Conservation (phyloP, 2,329 filamentous ascomycete genomes). For the Claviceps lovelessii region DNA sequence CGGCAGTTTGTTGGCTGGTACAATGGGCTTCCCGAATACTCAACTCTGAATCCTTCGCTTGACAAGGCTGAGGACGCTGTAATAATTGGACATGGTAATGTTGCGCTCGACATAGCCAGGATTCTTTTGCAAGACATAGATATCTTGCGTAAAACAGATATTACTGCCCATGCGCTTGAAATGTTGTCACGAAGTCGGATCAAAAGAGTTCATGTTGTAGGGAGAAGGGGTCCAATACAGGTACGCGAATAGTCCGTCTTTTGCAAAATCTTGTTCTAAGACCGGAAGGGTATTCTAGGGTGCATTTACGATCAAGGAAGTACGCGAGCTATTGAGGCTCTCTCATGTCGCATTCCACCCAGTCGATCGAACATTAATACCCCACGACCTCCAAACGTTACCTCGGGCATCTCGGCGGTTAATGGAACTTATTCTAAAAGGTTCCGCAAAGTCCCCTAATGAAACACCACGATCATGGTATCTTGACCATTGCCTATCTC, state of each 20-base stretch:
- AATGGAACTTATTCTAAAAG: slow-evolving; percentile 68
- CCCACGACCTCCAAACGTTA: slow-evolving; percentile 51
- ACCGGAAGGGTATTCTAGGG: slow-evolving; percentile 36
- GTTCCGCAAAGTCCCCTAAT: slow-evolving; percentile 38
- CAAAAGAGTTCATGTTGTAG: slow-evolving; percentile 72
- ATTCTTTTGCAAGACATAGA: slow-evolving; percentile 69
- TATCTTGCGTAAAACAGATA: slow-evolving; percentile 67
- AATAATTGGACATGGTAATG: slow-evolving; percentile 88
- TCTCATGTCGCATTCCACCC: slow-evolving; percentile 57
- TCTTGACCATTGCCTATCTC: slow-evolving; percentile 72
- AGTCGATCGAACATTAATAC: slow-evolving; percentile 51
- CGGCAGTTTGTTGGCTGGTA: slow-evolving; percentile 97
- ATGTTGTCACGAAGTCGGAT: slow-evolving; percentile 58
- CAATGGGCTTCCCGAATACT: slow-evolving; percentile 79
- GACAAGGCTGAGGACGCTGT: slow-evolving; percentile 66
- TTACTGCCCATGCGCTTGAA: slow-evolving; percentile 70
- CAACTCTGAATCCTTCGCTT: slow-evolving; percentile 57
- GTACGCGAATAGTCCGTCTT: slow-evolving; percentile 26
- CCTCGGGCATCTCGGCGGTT: slow-evolving; percentile 63
- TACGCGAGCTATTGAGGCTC: slow-evolving; percentile 74
- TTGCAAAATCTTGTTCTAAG: background rate
- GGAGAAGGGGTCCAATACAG: slow-evolving; percentile 78
- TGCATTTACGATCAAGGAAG: slow-evolving; percentile 89
- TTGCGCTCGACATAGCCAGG: slow-evolving; percentile 83
- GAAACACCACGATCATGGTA: slow-evolving; percentile 58